Percentiles rank a stretch among this genome's conserved stretches.
phyloP scores from a whole-genome alignment of 2,329 filamentous ascomycete species.

The Pyrenophora teres region DNA sequence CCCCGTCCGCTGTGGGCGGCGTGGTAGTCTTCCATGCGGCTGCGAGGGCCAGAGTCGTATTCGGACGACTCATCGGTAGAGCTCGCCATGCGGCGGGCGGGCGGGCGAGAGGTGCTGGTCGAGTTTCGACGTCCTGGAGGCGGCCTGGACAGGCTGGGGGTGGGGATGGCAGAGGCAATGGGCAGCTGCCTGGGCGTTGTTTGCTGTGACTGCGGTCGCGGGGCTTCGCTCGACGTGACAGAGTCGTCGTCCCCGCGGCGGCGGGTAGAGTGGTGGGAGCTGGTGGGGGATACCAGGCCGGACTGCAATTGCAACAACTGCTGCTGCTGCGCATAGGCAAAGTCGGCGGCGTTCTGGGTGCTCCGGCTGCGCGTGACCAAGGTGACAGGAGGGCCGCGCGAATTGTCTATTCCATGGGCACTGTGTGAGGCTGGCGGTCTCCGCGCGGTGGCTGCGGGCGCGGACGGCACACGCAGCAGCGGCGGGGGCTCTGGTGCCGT shows the following conservation, averaged over 20 bases:
- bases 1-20: slow-evolving; percentile 24
- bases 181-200: neutral
- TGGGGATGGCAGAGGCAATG: slow-evolving; percentile 2
- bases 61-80: slow-evolving; percentile 38
- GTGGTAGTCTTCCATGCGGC: slow-evolving; percentile 27
- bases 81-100: slow-evolving; percentile 35
- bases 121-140: slow-evolving; percentile 26
- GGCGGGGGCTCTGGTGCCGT: slow-evolving; percentile 31
- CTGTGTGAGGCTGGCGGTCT: slow-evolving; percentile 55
- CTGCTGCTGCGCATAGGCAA: slow-evolving; percentile 37
- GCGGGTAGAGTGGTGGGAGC: slow-evolving; percentile 19
- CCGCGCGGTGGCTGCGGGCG: slow-evolving; percentile 35
- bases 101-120: slow-evolving; percentile 22
- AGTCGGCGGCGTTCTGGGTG: slow-evolving; percentile 36
- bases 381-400: slow-evolving; percentile 57
- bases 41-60: slow-evolving; percentile 37
- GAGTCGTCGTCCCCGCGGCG: slow-evolving; percentile 22
- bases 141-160: neutral
- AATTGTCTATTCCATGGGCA: slow-evolving; percentile 57
- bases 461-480: slow-evolving; percentile 41
- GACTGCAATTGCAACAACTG: slow-evolving; percentile 32
- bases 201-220: slow-evolving; percentile 19
- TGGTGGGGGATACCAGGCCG: slow-evolving; percentile 31
- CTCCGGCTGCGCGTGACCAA: slow-evolving; percentile 48
- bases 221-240: slow-evolving; percentile 16